Conservation (phyloP, 345 rosid species). For the Geranium brycei region DNA sequence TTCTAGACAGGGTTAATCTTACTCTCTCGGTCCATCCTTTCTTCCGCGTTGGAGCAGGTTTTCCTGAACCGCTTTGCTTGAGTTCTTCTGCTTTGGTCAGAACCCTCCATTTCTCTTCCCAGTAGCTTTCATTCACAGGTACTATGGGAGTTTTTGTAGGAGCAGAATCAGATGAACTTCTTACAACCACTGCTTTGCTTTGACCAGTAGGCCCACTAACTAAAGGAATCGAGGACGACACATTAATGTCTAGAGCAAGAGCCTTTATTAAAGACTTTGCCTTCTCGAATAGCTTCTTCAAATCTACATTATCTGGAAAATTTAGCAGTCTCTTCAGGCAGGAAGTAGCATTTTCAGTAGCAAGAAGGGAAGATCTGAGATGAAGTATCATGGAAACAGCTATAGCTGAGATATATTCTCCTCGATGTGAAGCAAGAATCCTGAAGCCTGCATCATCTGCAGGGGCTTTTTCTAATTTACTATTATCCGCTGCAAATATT, state of each 20-base stretch:
- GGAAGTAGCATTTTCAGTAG: conserved; percentile 78
- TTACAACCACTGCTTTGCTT: conserved; percentile 25
- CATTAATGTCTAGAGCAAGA: conserved; percentile 41
- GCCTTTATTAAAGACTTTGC: conserved; percentile 66
- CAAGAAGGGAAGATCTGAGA: conserved; percentile 76
- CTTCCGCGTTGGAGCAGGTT: conserved; percentile 26
- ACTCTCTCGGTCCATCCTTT: conserved; percentile 72
- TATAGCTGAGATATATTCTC: conserved; percentile 61
- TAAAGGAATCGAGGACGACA: conserved; percentile 18
- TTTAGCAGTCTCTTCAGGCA: conserved; percentile 82
- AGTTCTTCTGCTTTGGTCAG: conserved; percentile 52
- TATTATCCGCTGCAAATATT: conserved; percentile 63
- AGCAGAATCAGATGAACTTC: conserved; percentile 41
- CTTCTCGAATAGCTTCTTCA: conserved; percentile 46
- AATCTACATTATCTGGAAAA: conserved; percentile 59
- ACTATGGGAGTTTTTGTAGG: conserved; percentile 52
- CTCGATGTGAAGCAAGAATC: conserved; percentile 54
- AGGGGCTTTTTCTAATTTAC: conserved; percentile 12
- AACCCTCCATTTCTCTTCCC: conserved; percentile 94
- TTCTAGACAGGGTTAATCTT: conserved; percentile 42
- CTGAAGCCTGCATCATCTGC: conserved; percentile 26
- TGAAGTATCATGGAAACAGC: conserved; percentile 82
- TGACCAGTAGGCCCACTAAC: conserved; percentile 22
- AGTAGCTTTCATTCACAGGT: conserved; percentile 62
- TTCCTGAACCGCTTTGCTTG: conserved; percentile 24